phyloP scores from a whole-genome alignment of 2,329 filamentous ascomycete genomes.

The Botrytis aclada region DNA sequence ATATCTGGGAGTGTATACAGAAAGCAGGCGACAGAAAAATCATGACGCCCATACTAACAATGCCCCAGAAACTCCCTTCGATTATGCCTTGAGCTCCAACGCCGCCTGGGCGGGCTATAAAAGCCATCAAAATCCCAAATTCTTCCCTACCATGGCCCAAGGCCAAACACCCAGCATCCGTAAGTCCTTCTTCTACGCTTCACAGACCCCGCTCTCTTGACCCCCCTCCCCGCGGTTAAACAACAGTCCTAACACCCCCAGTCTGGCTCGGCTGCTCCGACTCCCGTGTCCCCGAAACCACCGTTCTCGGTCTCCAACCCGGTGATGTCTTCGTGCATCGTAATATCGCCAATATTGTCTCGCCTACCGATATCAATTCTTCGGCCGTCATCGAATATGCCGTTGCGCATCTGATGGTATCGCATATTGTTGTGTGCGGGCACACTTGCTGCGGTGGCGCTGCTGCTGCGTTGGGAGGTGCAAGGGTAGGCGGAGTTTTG shows the following conservation, averaged over 20 bases:
- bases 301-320: constrained; percentile 71
- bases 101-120: constrained; percentile 67
- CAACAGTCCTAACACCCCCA: constrained; percentile 31
- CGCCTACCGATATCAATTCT: constrained; percentile 70
- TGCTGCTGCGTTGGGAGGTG: constrained; percentile 52
- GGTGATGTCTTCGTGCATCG: constrained; percentile 87
- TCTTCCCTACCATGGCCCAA: constrained; percentile 65
- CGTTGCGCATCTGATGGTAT: constrained; percentile 67
- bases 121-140: constrained; percentile 62
- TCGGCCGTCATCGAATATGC: constrained; percentile 77
- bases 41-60: background rate
- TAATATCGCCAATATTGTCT: constrained; percentile 84
- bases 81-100: constrained; percentile 65
- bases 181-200: constrained; percentile 38
- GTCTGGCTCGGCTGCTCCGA: constrained; percentile 88
- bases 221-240: background rate
- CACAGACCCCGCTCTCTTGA: background rate
- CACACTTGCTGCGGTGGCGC: constrained; percentile 69
- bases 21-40: background rate
- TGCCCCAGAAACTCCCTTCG: constrained; percentile 42
- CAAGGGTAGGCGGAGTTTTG: constrained; percentile 50
- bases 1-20: background rate
- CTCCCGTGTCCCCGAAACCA: constrained; percentile 80
- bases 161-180: constrained; percentile 65
- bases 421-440: constrained; percentile 68